Percentiles rank a stretch among this genome's conserved stretches.
These are phyloP conservation scores for Trichoderma gamsii DNA, from an alignment of 495 filamentous ascomycete genomes.

Conservation along the genomic window DNA sequence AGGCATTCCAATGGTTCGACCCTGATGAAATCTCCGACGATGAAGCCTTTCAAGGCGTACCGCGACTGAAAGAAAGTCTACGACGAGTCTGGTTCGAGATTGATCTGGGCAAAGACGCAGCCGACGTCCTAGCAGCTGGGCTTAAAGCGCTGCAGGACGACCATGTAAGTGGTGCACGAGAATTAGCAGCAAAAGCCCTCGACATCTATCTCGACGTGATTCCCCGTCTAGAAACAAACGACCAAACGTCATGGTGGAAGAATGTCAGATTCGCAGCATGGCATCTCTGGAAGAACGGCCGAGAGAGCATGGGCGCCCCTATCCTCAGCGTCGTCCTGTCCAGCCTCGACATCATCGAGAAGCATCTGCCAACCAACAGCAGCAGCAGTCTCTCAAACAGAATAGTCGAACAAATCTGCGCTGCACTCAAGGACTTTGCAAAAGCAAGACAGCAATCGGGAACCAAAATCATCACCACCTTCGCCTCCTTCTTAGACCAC, in stretches of 20 bases:
- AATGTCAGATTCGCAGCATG: slow-evolving; percentile 51
- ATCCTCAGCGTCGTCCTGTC: slow-evolving; percentile 47
- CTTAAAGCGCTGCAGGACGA: slow-evolving; percentile 45
- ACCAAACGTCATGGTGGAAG: slow-evolving; percentile 45
- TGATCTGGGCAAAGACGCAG: slow-evolving; percentile 36
- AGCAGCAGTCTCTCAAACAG: slow-evolving; percentile 29
- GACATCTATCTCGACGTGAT: slow-evolving; percentile 24
- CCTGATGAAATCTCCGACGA: slow-evolving; percentile 39
- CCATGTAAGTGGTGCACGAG: slow-evolving; percentile 51
- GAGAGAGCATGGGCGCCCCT: slow-evolving; percentile 57
- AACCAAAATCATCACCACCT: neutral
- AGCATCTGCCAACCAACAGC: slow-evolving; percentile 27
- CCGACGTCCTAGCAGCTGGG: slow-evolving; percentile 37
- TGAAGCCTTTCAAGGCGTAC: slow-evolving; percentile 44
- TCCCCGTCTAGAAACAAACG: slow-evolving; percentile 17
- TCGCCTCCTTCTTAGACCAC: neutral
- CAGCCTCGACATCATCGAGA: slow-evolving; percentile 33
- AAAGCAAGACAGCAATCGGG: neutral
- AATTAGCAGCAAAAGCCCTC: slow-evolving; percentile 38
- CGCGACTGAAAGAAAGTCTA: slow-evolving; percentile 50
- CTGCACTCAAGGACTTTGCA: neutral
- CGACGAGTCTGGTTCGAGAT: slow-evolving; percentile 52
- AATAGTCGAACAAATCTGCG: slow-evolving; percentile 23
- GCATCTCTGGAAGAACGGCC: slow-evolving; percentile 58
- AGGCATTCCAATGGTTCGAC: slow-evolving; percentile 50